These are phyloP conservation scores for Nepenthes mirabilis DNA, from an alignment of 148 eudicot genomes.

Conservation along the genomic window DNA sequence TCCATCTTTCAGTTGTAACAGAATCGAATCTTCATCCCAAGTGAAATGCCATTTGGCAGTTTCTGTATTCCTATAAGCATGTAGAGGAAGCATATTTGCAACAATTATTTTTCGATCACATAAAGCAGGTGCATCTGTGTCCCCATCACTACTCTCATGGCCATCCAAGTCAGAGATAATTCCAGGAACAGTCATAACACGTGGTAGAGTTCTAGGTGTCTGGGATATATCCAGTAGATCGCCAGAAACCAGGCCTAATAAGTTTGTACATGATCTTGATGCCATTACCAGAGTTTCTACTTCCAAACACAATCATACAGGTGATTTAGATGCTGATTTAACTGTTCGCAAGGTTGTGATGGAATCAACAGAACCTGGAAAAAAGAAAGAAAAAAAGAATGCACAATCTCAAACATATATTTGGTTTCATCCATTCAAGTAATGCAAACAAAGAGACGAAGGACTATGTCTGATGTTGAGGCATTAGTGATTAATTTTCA, in stretches of 20 bases:
- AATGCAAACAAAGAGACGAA: too few relatives aligned
- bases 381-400: too few relatives aligned
- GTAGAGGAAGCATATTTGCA: constrained; percentile 52
- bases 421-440: too few relatives aligned
- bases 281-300: constrained; percentile 23
- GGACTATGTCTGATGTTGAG: too few relatives aligned
- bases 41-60: constrained; percentile 48
- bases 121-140: constrained; percentile 14
- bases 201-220: constrained; percentile 46
- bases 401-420: too few relatives aligned
- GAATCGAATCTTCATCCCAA: constrained; percentile 48
- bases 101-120: constrained; percentile 52
- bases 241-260: constrained; percentile 43
- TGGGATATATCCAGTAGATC: constrained; percentile 37
- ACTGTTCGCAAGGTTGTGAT: too few relatives aligned
- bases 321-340: too few relatives aligned
- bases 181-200: constrained; percentile 62
- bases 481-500: too few relatives aligned
- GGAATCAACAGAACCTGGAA: too few relatives aligned
- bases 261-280: constrained; percentile 39
- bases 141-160: constrained; percentile 34
- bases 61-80: constrained; percentile 36
- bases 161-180: constrained; percentile 47
- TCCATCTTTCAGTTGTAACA: constrained; percentile 50
- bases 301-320: too few relatives aligned